Evolutionary conservation across 192 early-diverging fungal genomes (phyloP).

Genomic region (Pilaira anomala): DNA sequence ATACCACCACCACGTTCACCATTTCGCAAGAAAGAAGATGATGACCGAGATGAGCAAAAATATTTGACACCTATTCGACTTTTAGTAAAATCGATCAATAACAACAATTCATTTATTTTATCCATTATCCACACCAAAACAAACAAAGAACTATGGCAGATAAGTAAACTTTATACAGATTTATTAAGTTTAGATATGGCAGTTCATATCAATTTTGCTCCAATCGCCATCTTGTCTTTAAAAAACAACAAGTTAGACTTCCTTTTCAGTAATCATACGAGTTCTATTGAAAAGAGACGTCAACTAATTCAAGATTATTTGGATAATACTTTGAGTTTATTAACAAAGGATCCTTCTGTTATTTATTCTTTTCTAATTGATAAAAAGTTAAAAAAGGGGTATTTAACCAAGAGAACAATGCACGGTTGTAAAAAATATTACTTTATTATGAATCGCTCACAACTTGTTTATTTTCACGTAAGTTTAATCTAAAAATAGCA

Average conservation of each 20-base stretch:
- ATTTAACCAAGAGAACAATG: not conserved
- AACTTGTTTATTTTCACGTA: too few species aligned
- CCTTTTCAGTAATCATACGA: too few species aligned
- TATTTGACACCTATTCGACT: not conserved
- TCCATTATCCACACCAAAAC: conserved; percentile 8
- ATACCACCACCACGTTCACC: conserved; percentile 31
- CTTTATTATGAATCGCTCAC: too few species aligned
- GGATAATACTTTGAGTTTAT: too few species aligned
- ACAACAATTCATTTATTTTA: conserved; percentile 6
- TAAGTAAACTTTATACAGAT: conserved; percentile 85
- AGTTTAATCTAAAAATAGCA: too few species aligned
- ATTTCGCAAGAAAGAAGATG: conserved; percentile 56
- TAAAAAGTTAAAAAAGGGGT: not conserved
- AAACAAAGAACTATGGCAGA: conserved; percentile 69
- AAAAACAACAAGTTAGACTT: too few species aligned
- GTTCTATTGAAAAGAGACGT: too few species aligned
- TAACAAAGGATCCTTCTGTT: too few species aligned
- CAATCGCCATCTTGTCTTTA: too few species aligned
- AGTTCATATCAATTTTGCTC: conserved; percentile 35
- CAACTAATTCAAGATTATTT: too few species aligned
- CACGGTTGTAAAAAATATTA: not conserved
- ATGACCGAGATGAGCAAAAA: not conserved
- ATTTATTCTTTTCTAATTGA: too few species aligned
- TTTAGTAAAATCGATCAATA: not conserved
- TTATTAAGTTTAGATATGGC: conserved; percentile 74